Conservation (phyloP, 139 green algal genomes). For the Diplosphaera chodatii region DNA sequence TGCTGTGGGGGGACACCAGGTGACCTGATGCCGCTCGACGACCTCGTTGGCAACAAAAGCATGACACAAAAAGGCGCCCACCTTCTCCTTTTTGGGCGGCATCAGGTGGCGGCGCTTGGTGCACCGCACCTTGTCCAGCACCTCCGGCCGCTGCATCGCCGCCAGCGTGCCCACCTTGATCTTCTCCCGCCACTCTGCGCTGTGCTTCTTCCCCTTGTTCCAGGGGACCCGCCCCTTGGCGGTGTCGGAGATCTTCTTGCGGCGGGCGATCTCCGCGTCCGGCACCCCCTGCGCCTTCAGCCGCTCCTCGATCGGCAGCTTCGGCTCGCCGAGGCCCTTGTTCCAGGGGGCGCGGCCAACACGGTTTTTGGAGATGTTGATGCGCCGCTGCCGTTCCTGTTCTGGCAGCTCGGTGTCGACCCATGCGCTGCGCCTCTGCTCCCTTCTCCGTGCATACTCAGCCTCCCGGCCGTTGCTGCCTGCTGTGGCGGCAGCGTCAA, state of each 20-base stretch:
- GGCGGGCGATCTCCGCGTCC: background rate
- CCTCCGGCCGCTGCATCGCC: conserved; percentile 10
- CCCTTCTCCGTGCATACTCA: no score
- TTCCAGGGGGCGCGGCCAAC: conserved; percentile 52
- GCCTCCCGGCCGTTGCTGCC: no score
- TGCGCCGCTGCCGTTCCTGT: conserved; percentile 32
- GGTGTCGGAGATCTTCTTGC: background rate
- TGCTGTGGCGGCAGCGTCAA: no score
- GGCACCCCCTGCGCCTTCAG: background rate
- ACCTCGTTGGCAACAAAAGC: no score
- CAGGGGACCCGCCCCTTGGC: background rate
- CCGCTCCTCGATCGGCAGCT: background rate
- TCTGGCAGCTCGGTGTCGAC: background rate
- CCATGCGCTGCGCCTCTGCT: no score
- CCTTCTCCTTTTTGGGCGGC: no score
- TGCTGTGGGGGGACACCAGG: no score
- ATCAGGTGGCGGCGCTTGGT: background rate
- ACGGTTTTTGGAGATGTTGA: conserved; percentile 46
- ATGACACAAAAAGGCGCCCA: no score
- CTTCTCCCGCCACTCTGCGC: conserved; percentile 8
- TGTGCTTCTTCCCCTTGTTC: background rate
- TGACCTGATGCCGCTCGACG: no score
- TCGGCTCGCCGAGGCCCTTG: conserved; percentile 29
- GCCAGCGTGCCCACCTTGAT: conserved; percentile 6
- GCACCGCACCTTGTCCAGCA: conserved; percentile 10